phyloP scores from a whole-genome alignment of 2,329 filamentous ascomycete species.

The Colletotrichum somersetense region DNA sequence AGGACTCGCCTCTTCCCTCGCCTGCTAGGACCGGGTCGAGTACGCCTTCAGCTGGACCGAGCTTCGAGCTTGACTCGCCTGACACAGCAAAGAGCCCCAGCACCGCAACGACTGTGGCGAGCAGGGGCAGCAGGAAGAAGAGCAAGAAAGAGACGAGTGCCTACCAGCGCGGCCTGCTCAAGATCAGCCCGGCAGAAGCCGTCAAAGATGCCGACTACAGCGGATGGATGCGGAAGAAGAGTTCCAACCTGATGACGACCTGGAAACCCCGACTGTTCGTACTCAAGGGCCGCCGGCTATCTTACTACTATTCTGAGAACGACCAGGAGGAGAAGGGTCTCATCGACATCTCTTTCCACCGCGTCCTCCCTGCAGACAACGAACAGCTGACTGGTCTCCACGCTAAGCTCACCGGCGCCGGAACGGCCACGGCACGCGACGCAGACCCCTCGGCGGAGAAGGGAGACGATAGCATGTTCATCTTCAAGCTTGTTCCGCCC shows the following conservation, averaged over 20 bases:
- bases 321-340: constrained; percentile 94
- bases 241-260: constrained; percentile 93
- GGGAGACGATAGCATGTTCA: constrained; percentile 84
- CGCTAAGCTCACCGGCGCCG: constrained; percentile 91
- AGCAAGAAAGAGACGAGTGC: constrained; percentile 96
- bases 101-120: constrained; percentile 61
- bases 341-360: constrained; percentile 97
- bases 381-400: constrained; percentile 92
- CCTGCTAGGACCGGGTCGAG: constrained; percentile 83
- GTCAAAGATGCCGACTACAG: constrained; percentile 91
- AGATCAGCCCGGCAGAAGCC: constrained; percentile 84
- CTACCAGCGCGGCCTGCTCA: constrained; percentile 87
- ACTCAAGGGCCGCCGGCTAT: constrained; percentile 87
- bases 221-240: constrained; percentile 99
- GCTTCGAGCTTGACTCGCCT: constrained; percentile 83
- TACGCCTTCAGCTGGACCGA: constrained; percentile 73
- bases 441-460: constrained; percentile 60
- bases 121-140: constrained; percentile 72
- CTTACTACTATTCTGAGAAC: constrained; percentile 95
- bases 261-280: constrained; percentile 99
- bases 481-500: constrained; percentile 97
- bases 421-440: constrained; percentile 69
- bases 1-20: constrained; percentile 69
- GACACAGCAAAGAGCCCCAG: constrained; percentile 71
- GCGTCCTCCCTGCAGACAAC: constrained; percentile 93